Base-by-base conservation (phyloP, 2,329 filamentous ascomycete species). In the Catunica adiposa region DNA sequence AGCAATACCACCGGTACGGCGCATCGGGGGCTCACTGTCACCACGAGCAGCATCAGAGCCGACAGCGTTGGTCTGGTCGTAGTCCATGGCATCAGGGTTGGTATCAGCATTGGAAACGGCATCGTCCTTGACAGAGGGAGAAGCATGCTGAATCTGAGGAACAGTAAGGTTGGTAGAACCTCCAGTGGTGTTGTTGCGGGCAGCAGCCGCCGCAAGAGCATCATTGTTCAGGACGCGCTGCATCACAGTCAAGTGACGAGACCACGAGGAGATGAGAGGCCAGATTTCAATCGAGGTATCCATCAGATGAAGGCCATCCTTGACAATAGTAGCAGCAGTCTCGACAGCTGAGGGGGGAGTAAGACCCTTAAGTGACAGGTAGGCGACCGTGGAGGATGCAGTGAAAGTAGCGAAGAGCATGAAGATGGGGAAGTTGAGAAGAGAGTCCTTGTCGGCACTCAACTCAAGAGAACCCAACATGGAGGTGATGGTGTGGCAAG, bases 371-470 rank as follows among this genome's bases (percentile, higher is more conserved):
- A 81, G 71, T n/a, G 77, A 78, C 29, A 81, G 70, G 65, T 79
- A 81, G 11, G 78, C 78, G 1, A 80, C 74, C 0, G 78, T 80
- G 1, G 77, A 77, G 59, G 77, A 77, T 1, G 77, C 76, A 0
- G 77, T 80, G 59, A 81, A 81, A 53, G 77, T 74, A 0, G 77
- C 76, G 64, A 81, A 81, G 11, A 80, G 69, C 78, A 81, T 80
- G 59, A 79, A 78, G 55, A 81, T 77, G 38, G 78, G 78, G 66
- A 80, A 78, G 65, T 74, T 79, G n/a, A 76, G 68, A n/a, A 74
- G 70, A 23, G 71, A 69, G 55, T 80, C 76, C 67, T 80, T 80
- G 54, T 80, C 77, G 1, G 73, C 69, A 8, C 76, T 76, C 9
- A 70, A 65, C 64, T 80, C 77, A 2, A 81, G 72, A 1, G 77